These are phyloP conservation scores for Malassezia caprae DNA, from an alignment of 1,284 basidiomycete species.

Conservation along the genomic window DNA sequence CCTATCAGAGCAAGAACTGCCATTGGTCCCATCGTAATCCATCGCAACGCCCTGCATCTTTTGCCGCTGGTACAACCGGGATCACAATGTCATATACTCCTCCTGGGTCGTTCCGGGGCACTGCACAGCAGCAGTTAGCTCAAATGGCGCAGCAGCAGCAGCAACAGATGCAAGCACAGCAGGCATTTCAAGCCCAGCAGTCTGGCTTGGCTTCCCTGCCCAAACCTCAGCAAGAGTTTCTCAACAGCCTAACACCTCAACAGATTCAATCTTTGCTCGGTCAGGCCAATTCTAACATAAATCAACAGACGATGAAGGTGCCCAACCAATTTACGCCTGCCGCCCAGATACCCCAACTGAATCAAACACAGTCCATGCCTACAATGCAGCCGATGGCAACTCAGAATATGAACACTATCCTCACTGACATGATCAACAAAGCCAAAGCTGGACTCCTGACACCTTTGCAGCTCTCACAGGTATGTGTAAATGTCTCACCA, in stretches of 20 bases:
- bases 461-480: slow-evolving; percentile 27
- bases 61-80: not conserved
- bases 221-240: slow-evolving; percentile 21
- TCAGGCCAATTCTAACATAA: not conserved
- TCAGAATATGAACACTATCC: not conserved
- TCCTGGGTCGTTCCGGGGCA: not conserved
- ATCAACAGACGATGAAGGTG: not conserved
- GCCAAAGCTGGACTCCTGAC: slow-evolving; percentile 26
- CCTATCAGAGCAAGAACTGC: not conserved
- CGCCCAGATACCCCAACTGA: not conserved
- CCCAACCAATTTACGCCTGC: not conserved
- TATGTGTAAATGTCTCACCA: not conserved
- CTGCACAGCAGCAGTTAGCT: slow-evolving; percentile 23
- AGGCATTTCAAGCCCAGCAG: slow-evolving; percentile 4
- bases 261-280: slow-evolving; percentile 17
- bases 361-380: not conserved
- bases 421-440: slow-evolving; percentile 11
- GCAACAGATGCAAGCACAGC: slow-evolving; percentile 2
- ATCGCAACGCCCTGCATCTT: not conserved
- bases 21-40: not conserved
- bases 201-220: not conserved
- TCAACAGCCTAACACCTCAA: slow-evolving; percentile 10
- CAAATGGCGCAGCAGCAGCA: slow-evolving; percentile 24
- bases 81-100: not conserved
- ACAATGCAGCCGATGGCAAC: not conserved